phyloP scores from a whole-genome alignment of 768 basidiomycete genomes.

The Pisolithus marmoratus region DNA sequence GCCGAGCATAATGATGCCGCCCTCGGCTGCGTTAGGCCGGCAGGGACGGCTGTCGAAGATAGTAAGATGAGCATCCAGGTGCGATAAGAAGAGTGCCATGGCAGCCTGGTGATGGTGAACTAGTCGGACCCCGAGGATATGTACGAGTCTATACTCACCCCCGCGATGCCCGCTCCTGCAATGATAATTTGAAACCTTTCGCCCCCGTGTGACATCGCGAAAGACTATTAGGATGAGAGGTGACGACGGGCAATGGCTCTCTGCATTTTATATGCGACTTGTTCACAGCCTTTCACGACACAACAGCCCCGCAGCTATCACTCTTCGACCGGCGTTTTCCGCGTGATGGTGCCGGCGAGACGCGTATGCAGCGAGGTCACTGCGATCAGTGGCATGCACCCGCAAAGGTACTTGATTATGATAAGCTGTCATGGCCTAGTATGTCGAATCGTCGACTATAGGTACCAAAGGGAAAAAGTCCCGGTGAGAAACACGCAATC shows the following conservation, averaged over 20 bases:
- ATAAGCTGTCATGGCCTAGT: no score
- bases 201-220: slow-evolving; percentile 9
- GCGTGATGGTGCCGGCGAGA: background rate
- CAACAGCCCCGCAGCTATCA: background rate
- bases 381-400: background rate
- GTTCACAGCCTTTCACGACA: background rate
- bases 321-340: no score
- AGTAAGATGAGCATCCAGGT: slow-evolving; percentile 9
- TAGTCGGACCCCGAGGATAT: background rate
- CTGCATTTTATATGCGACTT: no score
- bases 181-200: slow-evolving; percentile 19
- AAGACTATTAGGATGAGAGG: no score
- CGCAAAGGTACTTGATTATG: no score
- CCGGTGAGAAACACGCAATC: no score
- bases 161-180: slow-evolving; percentile 23
- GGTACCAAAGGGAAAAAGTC: background rate
- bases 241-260: no score
- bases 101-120: slow-evolving; percentile 8
- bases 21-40: slow-evolving; percentile 15
- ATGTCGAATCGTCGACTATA: no score
- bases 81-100: slow-evolving; percentile 22
- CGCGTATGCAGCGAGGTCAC: background rate
- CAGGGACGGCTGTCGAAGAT: slow-evolving; percentile 19
- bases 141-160: slow-evolving; percentile 13
- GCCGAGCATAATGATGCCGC: slow-evolving; percentile 23